Evolutionary conservation across 1,284 basidiomycete species (phyloP).

Genomic region (Puccinia polysora): DNA sequence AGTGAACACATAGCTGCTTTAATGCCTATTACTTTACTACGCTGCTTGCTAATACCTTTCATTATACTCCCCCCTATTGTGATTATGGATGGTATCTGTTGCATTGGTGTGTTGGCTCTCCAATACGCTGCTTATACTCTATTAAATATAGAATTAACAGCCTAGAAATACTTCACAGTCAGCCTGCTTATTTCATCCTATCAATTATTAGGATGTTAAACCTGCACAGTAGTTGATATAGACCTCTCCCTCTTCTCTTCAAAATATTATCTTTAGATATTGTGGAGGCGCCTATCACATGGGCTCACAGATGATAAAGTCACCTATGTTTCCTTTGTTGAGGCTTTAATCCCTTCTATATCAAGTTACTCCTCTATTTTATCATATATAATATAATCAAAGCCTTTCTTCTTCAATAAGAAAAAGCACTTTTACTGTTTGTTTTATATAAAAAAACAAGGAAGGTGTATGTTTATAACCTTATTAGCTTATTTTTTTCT

Average conservation of each 20-base stretch:
- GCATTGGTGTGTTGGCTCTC: no score
- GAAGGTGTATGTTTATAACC: not conserved
- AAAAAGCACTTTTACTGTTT: not conserved
- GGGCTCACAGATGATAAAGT: not conserved
- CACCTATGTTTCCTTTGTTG: not conserved
- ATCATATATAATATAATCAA: not conserved
- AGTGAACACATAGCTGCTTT: no score
- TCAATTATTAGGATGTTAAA: no score
- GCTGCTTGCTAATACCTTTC: not conserved
- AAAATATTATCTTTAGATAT: constrained; percentile 3
- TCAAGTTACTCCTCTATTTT: not conserved
- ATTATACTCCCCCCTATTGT: not conserved
- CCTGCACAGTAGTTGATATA: not conserved
- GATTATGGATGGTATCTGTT: no score
- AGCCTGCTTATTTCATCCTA: no score
- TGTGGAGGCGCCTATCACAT: not conserved
- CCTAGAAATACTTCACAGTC: no score
- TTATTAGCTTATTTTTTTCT: no score
- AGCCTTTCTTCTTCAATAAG: not conserved
- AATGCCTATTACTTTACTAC: not conserved
- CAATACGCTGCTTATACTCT: not conserved
- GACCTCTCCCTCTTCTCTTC: not conserved
- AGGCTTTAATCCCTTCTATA: no score
- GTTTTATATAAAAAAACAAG: not conserved
- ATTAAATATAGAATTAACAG: not conserved